Percentiles rank a stretch among this genome's conserved stretches.
Evolutionary conservation across 352 stramenopile genomes (phyloP).

Genomic region (Pythium apleroticum): DNA sequence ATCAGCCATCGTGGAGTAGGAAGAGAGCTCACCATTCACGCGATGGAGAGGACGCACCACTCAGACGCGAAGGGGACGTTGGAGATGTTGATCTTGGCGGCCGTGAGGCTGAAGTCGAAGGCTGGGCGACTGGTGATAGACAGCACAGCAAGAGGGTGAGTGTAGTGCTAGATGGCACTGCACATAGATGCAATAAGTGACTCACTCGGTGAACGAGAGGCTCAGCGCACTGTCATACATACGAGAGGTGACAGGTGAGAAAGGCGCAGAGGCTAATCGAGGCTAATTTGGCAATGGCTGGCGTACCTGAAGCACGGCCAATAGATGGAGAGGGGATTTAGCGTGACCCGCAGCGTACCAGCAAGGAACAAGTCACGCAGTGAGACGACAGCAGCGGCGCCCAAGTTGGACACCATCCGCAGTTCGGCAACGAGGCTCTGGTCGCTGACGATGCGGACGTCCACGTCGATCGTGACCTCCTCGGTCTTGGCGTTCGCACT

Average conservation of each 20-base stretch:
- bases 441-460: conserved; percentile 62
- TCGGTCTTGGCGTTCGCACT: conserved; percentile 51
- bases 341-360: conserved; percentile 69
- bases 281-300: not conserved
- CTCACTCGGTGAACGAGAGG: conserved; percentile 73
- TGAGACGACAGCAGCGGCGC: conserved; percentile 54
- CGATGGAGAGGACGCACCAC: conserved; percentile 38
- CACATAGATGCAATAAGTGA: not conserved
- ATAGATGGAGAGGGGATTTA: conserved; percentile 57
- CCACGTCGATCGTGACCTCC: conserved; percentile 70
- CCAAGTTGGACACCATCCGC: conserved; percentile 63
- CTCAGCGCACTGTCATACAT: conserved; percentile 37
- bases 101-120: conserved; percentile 78
- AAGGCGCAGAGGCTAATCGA: not conserved
- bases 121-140: conserved; percentile 53
- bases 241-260: not conserved
- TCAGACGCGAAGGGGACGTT: conserved; percentile 82
- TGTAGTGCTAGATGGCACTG: not conserved
- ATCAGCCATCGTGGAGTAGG: no score
- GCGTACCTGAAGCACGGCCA: conserved; percentile 70
- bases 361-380: conserved; percentile 69
- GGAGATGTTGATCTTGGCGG: conserved; percentile 82
- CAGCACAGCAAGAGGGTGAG: not conserved
- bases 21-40: no score
- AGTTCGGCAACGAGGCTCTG: conserved; percentile 61